A percentile compares a stretch with the other conserved stretches of the same genome.
Evolutionary conservation across 2,329 filamentous ascomycete species (phyloP).

Genomic region (Bipolaris gigantea): DNA sequence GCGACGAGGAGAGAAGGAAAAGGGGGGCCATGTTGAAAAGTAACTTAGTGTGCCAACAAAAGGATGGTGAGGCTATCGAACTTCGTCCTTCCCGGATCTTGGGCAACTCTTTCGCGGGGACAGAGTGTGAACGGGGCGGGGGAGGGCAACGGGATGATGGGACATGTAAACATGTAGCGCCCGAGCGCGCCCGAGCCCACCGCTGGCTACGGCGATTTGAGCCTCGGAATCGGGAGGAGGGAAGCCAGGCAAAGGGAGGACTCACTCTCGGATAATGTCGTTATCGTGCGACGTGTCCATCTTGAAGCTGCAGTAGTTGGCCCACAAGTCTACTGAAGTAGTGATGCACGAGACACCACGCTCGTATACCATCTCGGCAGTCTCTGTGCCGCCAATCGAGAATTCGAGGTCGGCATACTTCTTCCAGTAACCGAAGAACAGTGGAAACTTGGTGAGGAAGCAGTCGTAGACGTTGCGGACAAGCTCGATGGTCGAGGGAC

Average conservation of each 20-base stretch:
- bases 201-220: conserved; percentile 35
- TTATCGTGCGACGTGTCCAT: conserved; percentile 95
- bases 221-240: conserved; percentile 23
- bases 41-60: conserved; percentile 14
- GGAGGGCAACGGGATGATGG: conserved; percentile 37
- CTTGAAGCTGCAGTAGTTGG: conserved; percentile 96
- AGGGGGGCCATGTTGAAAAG: conserved; percentile 20
- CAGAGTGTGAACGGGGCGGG: conserved; percentile 15
- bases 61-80: conserved; percentile 17
- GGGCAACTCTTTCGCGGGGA: conserved; percentile 19
- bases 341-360: conserved; percentile 90
- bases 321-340: conserved; percentile 94
- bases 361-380: conserved; percentile 98
- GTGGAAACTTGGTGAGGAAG: conserved; percentile 90
- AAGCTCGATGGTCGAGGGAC: conserved; percentile 85
- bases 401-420: conserved; percentile 99
- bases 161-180: conserved; percentile 23
- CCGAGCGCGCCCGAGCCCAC: conserved; percentile 14
- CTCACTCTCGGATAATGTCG: conserved; percentile 99
- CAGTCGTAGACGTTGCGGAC: conserved; percentile 87
- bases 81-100: conserved; percentile 13
- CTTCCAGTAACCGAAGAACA: conserved; percentile 99
- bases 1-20: not conserved
- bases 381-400: conserved; percentile 93
- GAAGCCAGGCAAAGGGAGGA: conserved; percentile 47